Percentiles rank a stretch among this genome's conserved stretches.
Evolutionary conservation across 169 alveolate species (phyloP).

Genomic region (Plasmodium vinckei): DNA sequence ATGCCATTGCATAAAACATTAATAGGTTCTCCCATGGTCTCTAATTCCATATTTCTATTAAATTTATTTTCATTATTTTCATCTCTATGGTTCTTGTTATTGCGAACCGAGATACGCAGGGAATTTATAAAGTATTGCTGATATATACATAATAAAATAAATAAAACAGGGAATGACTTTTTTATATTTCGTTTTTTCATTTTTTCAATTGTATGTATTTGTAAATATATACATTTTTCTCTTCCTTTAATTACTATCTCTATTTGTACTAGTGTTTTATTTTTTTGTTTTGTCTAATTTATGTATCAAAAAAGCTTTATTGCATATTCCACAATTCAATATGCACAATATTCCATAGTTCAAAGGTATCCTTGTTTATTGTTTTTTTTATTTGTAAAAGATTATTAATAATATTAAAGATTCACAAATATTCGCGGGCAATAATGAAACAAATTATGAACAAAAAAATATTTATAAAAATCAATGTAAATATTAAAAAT

Average conservation of each 20-base stretch:
- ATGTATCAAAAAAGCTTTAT: no score
- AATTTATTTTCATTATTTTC: neutral
- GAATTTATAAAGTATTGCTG: constrained; percentile 5
- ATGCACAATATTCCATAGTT: no score
- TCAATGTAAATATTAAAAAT: no score
- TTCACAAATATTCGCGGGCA: no score
- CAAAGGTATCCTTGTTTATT: no score
- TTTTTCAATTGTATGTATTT: constrained; percentile 6
- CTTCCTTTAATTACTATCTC: constrained; percentile 1
- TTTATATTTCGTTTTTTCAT: constrained; percentile 49
- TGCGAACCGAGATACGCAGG: constrained; percentile 1
- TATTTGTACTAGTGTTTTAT: neutral
- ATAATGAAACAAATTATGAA: no score
- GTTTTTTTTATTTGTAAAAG: no score
- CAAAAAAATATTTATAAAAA: no score
- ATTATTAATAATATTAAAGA: no score
- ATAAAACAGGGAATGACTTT: constrained; percentile 6
- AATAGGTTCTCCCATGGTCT: neutral
- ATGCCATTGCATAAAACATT: constrained; percentile 25
- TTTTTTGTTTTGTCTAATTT: neutral
- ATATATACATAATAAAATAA: constrained; percentile 23
- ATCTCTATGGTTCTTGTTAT: constrained; percentile 2
- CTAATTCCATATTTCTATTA: constrained; percentile 13
- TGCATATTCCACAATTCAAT: no score
- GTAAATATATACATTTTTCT: constrained; percentile 27